Conservation (phyloP, 495 filamentous ascomycete genomes). For the Baudoinia panamericana region DNA sequence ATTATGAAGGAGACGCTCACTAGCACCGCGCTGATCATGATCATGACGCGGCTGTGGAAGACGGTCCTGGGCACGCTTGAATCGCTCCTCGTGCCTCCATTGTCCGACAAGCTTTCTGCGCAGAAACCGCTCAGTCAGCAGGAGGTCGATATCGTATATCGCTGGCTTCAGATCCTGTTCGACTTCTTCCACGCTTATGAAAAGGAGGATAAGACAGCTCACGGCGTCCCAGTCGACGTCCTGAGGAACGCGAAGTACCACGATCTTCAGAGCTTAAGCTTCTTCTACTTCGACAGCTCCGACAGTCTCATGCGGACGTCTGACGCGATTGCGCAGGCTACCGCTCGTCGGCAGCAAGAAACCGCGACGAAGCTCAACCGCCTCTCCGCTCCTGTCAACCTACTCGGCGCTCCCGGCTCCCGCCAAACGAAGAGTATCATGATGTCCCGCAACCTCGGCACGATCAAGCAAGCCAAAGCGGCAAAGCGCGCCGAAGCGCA, state of each 20-base stretch:
- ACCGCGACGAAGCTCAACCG: conserved; percentile 37
- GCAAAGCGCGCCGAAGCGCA: conserved; percentile 91
- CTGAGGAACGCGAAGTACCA: conserved; percentile 96
- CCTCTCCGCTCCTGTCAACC: conserved; percentile 58
- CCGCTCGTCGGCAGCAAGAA: conserved; percentile 63
- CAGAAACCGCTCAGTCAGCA: conserved; percentile 78
- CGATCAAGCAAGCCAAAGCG: conserved; percentile 89
- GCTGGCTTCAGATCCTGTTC: conserved; percentile 82
- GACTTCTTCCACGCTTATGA: conserved; percentile 92
- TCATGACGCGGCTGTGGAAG: conserved; percentile 98
- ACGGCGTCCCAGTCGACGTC: conserved; percentile 79
- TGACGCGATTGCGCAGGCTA: conserved; percentile 87
- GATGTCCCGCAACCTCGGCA: conserved; percentile 86
- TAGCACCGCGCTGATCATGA: conserved; percentile 81
- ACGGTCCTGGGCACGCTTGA: conserved; percentile 90
- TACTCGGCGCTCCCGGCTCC: conserved; percentile 52
- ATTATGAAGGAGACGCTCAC: conserved; percentile 97
- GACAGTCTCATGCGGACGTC: conserved; percentile 84
- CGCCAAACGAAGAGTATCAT: conserved; percentile 85
- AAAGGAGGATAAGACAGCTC: conserved; percentile 68
- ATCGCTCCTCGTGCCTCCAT: conserved; percentile 75
- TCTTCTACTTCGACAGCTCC: conserved; percentile 94
- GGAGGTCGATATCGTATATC: conserved; percentile 89
- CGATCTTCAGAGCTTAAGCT: conserved; percentile 87
- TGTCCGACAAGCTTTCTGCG: conserved; percentile 87